These are phyloP conservation scores for Grosmannia serpens DNA, from an alignment of 2,329 filamentous ascomycete species.

Conservation along the genomic window DNA sequence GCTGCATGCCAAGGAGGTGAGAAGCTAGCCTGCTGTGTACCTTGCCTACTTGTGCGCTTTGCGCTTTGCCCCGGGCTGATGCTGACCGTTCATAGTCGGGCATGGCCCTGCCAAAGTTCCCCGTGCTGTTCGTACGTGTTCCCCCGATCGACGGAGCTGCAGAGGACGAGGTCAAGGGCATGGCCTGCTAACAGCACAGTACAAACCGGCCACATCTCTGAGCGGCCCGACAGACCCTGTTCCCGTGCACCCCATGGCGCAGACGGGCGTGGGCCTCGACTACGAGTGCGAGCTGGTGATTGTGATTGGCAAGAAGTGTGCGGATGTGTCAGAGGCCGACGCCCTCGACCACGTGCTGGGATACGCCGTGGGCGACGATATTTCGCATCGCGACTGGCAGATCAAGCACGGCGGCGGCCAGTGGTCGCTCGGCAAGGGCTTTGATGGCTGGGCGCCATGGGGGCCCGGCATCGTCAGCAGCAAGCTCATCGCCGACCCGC, in stretches of 20 bases:
- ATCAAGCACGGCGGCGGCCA: slow-evolving; percentile 55
- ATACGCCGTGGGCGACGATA: slow-evolving; percentile 65
- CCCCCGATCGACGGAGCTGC: background rate
- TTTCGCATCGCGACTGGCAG: slow-evolving; percentile 73
- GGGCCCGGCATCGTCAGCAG: slow-evolving; percentile 58
- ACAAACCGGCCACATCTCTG: slow-evolving; percentile 58
- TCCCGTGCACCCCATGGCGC: slow-evolving; percentile 53
- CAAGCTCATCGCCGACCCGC: slow-evolving; percentile 43
- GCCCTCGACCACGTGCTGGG: slow-evolving; percentile 65
- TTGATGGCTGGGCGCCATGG: slow-evolving; percentile 64
- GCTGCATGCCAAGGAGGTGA: slow-evolving; percentile 57
- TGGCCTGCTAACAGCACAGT: slow-evolving; percentile 22
- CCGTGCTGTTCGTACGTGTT: slow-evolving; percentile 52
- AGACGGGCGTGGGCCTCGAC: slow-evolving; percentile 55
- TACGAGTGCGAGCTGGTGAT: slow-evolving; percentile 73
- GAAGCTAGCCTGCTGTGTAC: background rate
- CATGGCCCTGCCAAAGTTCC: slow-evolving; percentile 58
- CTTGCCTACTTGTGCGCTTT: background rate
- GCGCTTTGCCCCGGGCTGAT: background rate
- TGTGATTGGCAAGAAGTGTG: slow-evolving; percentile 57
- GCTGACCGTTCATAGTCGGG: slow-evolving; percentile 29
- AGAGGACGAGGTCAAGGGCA: background rate
- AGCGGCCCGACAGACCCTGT: slow-evolving; percentile 54
- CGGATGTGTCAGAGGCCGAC: slow-evolving; percentile 50
- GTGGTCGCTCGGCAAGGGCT: slow-evolving; percentile 62